Base-by-base conservation (phyloP, 805 yeast species). In the Metschnikowia colocasiae region DNA sequence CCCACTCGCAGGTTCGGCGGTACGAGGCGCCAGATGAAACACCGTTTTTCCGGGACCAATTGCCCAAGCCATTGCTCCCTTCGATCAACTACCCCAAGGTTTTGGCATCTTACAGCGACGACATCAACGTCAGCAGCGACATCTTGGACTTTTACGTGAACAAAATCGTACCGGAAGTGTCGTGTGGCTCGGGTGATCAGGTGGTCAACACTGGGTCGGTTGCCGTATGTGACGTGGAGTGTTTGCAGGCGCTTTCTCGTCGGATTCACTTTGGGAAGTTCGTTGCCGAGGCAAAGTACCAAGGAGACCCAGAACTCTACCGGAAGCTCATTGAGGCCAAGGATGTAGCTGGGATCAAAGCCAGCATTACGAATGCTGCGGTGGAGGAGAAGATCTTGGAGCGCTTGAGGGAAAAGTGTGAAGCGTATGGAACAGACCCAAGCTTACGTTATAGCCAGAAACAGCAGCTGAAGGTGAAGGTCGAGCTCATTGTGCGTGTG, bases 181-280 rank as follows among this genome's bases (percentile, higher is more conserved):
- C 90, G 12, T 82, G 83, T 31, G 76, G 73, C 33, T 60, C 65
- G 29, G 85, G 88, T 1, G 95, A 90, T 47, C 95, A 90, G 59
- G 70, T 75, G 35, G 97, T 90, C 61, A 94, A 91, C 65, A 73
- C 82, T 46, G 99, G 99, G 1, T 85, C 95, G 23, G 87, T 94
- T 33, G 83, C 95, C 3, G 71, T 81, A 33, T 75, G 88, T 52
- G 99, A 94, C 62, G 86, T 92, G 48, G 95, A 87, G 55, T 81
- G 86, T 55, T 74, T 94, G 55, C 97, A 94, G 65, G 84, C 96
- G 4, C 69, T 94, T 38, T 86, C 96, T 7, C 76, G 99, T 59
- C 78, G 99, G 62, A 88, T 94, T 56, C 99, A 94, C 68, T 94
- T 92, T 68, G 99, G 99, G 42, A 87, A 87, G 67, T 94, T 92